These are phyloP conservation scores for Starmera stellimalicola DNA, from an alignment of 1,139 yeast species.

Conservation along the genomic window DNA sequence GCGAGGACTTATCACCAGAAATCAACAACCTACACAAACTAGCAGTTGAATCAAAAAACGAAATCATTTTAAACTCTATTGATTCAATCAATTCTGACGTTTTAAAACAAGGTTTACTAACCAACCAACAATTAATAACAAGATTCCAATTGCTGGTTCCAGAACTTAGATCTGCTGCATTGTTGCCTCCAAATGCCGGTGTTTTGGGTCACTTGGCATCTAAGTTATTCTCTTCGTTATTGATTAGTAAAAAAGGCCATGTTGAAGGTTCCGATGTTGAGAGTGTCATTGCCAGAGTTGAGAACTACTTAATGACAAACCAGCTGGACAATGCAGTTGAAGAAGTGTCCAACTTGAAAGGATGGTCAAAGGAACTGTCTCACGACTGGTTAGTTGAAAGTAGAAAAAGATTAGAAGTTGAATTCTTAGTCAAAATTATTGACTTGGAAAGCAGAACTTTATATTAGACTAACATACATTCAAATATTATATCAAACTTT, in stretches of 20 bases:
- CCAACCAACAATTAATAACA: conserved; percentile 19
- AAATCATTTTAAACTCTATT: conserved; percentile 20
- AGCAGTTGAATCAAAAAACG: conserved; percentile 34
- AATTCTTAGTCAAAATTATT: conserved; percentile 54
- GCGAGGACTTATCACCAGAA: conserved; percentile 31
- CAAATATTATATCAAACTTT: not conserved
- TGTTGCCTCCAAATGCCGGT: conserved; percentile 93
- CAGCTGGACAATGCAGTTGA: conserved; percentile 84
- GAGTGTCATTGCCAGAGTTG: conserved; percentile 80
- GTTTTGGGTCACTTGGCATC: conserved; percentile 86
- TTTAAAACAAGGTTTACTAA: conserved; percentile 46
- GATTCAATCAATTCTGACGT: conserved; percentile 40
- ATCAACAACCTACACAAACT: conserved; percentile 37
- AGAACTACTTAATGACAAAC: conserved; percentile 64
- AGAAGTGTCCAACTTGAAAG: conserved; percentile 82
- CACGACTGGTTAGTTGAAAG: conserved; percentile 88
- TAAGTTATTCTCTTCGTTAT: conserved; percentile 60
- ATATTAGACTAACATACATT: conserved; percentile 8
- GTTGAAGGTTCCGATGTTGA: conserved; percentile 80
- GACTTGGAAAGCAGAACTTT: conserved; percentile 29
- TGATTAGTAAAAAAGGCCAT: conserved; percentile 53
- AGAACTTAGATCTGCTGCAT: conserved; percentile 80
- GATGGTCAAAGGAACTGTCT: conserved; percentile 88
- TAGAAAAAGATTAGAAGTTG: conserved; percentile 81
- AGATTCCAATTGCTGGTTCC: conserved; percentile 73